Evolutionary conservation across 148 eudicot species (phyloP), one percentile per base, ranked within the genome.

Genomic region (Spergularia marina): DNA sequence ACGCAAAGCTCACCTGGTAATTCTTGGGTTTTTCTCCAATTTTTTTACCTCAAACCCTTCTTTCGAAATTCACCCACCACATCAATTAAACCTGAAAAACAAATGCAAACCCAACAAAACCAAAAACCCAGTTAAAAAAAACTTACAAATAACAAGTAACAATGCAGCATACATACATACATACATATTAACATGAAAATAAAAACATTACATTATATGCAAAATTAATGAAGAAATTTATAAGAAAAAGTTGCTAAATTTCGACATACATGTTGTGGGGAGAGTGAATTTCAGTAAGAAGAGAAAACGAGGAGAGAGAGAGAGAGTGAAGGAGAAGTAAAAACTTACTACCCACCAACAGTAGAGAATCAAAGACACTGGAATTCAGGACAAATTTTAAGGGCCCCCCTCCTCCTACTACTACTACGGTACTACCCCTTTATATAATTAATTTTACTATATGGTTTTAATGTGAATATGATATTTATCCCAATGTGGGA

Each of bases 11-110:
- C 54, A 79, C 78, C 78, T 74, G 64, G 36, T 66, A 55, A 36
- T 44, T 10, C 53, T 18, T 53, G 53, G 18, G 71, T 54, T 41
- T n/a, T 63, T 14, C 49, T 18, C 17, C 17, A 10, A 17, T 10
- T 62, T 51, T 51, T 53, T 16, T 54, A 30, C 11, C 39, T 59
- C 5, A 5, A 30, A 30, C 25, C 23, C 21, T 15, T 60, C 72
- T n/a, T 76, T n/a, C 40, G 16, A 69, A 69, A 69, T 70, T 70
- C 73, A 75, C 79, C 79, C 76, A 76, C 62, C 73, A 71, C 61
- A 76, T 54, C 30, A 76, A 71, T 53, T 13, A 21, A 59, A 54
- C 83, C 80, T 76, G 80, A 5, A 4, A 4, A 70, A 53, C 6
- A 9, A 15, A 13, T 4, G 14, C 16, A 39, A 54, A 71, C n/a